These are phyloP conservation scores for Trichomonas tenax DNA, from an alignment of 208 protist genomes.

Conservation along the genomic window DNA sequence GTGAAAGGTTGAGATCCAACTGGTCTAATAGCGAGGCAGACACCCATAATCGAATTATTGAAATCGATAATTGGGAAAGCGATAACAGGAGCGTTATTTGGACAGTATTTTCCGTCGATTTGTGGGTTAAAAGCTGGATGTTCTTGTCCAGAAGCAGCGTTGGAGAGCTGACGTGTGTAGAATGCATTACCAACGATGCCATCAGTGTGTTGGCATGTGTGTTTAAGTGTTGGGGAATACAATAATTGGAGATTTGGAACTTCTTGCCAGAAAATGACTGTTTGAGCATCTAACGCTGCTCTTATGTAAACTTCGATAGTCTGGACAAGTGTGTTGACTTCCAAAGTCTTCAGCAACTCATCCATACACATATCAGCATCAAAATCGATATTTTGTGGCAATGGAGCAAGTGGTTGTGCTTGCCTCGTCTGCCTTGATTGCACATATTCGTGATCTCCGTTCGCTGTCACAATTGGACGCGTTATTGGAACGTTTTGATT, in stretches of 20 bases:
- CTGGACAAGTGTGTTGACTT: background rate
- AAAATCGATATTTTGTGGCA: background rate
- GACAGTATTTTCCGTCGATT: background rate
- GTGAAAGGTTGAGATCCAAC: background rate
- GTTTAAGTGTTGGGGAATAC: background rate
- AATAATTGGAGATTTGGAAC: background rate
- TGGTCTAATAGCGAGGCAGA: background rate
- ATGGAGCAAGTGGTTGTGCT: background rate
- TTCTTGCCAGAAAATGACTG: background rate
- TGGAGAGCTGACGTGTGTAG: background rate
- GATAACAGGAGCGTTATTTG: background rate
- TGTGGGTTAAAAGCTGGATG: background rate
- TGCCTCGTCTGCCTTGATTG: background rate
- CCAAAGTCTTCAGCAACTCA: background rate
- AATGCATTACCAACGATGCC: background rate
- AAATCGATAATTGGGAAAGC: background rate
- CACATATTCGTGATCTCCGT: background rate
- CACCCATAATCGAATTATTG: background rate
- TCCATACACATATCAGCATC: background rate
- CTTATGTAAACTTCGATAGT: background rate
- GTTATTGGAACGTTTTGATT: background rate
- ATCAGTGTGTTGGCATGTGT: background rate
- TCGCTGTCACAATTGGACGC: background rate
- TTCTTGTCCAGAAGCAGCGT: background rate
- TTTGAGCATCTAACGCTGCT: background rate